Conservation (phyloP, 768 basidiomycete genomes). For the Tulasnella sp. region DNA sequence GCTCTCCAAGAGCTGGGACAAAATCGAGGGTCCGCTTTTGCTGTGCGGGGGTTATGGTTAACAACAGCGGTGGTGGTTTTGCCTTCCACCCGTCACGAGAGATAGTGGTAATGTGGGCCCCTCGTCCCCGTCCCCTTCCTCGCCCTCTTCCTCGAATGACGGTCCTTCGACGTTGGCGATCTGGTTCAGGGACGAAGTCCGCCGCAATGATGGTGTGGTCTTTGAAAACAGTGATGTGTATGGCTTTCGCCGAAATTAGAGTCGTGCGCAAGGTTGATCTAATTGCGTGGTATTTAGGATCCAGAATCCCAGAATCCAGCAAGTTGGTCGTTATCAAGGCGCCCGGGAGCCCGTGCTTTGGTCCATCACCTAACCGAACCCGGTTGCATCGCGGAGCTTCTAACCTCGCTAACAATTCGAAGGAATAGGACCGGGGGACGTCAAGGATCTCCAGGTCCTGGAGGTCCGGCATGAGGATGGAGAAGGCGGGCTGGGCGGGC, state of each 20-base stretch:
- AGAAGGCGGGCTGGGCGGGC: neutral
- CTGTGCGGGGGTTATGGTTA: neutral
- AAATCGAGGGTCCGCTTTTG: neutral
- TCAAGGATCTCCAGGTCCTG: neutral
- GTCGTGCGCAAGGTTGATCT: neutral
- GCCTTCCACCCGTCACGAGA: neutral
- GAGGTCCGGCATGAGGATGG: neutral
- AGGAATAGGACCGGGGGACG: neutral
- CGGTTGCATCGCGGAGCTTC: neutral
- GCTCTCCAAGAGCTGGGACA: neutral
- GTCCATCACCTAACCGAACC: neutral
- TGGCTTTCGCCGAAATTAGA: neutral
- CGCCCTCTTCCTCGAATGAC: neutral
- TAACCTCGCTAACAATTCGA: neutral
- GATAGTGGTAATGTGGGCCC: neutral
- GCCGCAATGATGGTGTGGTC: neutral
- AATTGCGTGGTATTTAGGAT: neutral
- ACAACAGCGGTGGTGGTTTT: neutral
- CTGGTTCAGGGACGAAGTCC: neutral
- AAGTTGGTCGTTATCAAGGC: neutral
- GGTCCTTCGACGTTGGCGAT: neutral
- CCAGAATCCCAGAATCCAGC: neutral
- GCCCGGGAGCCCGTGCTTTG: neutral
- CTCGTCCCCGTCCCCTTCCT: neutral
- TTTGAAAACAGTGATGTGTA: neutral